Percentiles rank a stretch among this genome's conserved stretches.
These are phyloP conservation scores for Pseudocercospora vitis DNA, from an alignment of 2,329 filamentous ascomycete species.

Conservation along the genomic window DNA sequence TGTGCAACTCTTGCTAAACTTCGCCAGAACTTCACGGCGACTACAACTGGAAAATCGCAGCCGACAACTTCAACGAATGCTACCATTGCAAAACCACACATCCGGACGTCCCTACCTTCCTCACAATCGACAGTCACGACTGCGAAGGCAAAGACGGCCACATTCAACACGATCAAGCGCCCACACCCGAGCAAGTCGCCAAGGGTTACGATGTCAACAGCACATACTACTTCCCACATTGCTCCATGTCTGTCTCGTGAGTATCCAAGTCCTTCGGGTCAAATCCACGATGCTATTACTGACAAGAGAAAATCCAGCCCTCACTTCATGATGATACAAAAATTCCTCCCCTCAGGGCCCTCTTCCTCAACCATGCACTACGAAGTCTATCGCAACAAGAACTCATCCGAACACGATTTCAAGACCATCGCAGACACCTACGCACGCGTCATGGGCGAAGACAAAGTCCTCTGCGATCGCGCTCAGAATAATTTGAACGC, in stretches of 20 bases:
- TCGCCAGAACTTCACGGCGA: constrained; percentile 52
- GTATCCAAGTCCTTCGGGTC: constrained; percentile 22
- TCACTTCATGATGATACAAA: constrained; percentile 62
- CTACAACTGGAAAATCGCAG: constrained; percentile 61
- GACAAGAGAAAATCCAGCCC: constrained; percentile 41
- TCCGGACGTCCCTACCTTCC: constrained; percentile 55
- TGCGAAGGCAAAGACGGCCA: constrained; percentile 51
- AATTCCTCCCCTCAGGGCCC: constrained; percentile 57
- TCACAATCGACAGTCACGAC: constrained; percentile 56
- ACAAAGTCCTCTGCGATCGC: constrained; percentile 60
- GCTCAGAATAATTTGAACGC: constrained; percentile 60
- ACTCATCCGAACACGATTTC: constrained; percentile 57
- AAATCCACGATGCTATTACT: background rate
- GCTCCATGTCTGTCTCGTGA: constrained; percentile 51
- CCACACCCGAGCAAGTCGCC: constrained; percentile 49
- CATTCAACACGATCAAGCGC: constrained; percentile 49
- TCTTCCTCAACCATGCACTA: constrained; percentile 56
- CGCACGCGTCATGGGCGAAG: constrained; percentile 61
- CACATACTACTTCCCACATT: constrained; percentile 52
- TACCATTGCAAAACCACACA: constrained; percentile 62
- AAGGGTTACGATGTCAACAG: constrained; percentile 47
- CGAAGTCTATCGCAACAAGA: constrained; percentile 61
- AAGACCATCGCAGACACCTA: constrained; percentile 57
- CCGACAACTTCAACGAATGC: constrained; percentile 65
- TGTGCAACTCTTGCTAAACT: background rate